These are phyloP conservation scores for Pseudozyma sp. DNA, from an alignment of 1,284 basidiomycete species.

Conservation along the genomic window DNA sequence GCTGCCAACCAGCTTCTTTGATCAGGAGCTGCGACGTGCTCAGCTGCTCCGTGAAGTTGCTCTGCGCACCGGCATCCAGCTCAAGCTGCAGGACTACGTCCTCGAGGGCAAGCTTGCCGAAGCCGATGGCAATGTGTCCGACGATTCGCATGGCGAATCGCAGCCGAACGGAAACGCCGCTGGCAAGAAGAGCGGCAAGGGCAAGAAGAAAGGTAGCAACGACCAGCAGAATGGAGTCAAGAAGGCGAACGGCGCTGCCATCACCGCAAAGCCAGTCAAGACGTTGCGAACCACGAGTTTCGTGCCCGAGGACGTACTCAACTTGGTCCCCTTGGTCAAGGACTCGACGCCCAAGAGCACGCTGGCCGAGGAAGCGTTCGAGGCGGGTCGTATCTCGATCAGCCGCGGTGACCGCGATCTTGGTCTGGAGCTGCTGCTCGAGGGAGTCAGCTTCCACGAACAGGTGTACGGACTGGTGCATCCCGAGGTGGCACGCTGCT, in stretches of 20 bases:
- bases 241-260: slow-evolving; percentile 28
- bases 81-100: slow-evolving; percentile 72
- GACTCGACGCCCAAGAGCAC: slow-evolving; percentile 71
- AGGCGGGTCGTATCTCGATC: slow-evolving; percentile 72
- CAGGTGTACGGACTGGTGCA: slow-evolving; percentile 74
- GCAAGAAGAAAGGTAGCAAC: slow-evolving; percentile 35
- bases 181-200: slow-evolving; percentile 47
- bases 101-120: slow-evolving; percentile 65
- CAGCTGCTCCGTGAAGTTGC: slow-evolving; percentile 73
- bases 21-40: slow-evolving; percentile 65
- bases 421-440: slow-evolving; percentile 73
- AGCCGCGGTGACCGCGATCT: slow-evolving; percentile 71
- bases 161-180: slow-evolving; percentile 51
- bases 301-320: slow-evolving; percentile 72
- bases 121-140: slow-evolving; percentile 22
- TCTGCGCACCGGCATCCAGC: slow-evolving; percentile 73
- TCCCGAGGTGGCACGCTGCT: slow-evolving; percentile 73
- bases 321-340: slow-evolving; percentile 73
- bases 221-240: slow-evolving; percentile 47
- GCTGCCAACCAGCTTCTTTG: slow-evolving; percentile 70
- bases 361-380: slow-evolving; percentile 73
- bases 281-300: slow-evolving; percentile 70
- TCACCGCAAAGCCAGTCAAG: slow-evolving; percentile 23
- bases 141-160: slow-evolving; percentile 66
- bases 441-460: slow-evolving; percentile 74